Evolutionary conservation across 192 early-diverging fungal species (phyloP).

Genomic region (Allomyces macrogynus): DNA sequence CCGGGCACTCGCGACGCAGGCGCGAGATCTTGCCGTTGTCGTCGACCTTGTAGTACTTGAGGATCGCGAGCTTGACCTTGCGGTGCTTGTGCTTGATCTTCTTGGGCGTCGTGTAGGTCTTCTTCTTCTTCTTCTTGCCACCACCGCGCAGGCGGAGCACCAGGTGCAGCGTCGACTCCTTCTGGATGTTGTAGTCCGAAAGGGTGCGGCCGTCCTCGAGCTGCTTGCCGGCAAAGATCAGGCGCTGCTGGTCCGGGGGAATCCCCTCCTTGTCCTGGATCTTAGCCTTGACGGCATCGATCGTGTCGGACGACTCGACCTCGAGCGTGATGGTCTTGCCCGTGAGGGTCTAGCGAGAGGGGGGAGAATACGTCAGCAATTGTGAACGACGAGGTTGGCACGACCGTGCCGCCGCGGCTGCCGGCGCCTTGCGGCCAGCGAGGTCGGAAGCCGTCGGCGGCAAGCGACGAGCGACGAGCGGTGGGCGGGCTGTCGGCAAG

Average conservation of each 20-base stretch:
- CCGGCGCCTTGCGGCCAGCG: no score
- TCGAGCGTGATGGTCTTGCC: conserved; percentile 95
- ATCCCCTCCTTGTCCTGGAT: conserved; percentile 79
- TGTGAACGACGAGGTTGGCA: no score
- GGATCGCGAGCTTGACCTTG: conserved; percentile 96
- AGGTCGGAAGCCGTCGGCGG: no score
- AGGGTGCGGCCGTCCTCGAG: conserved; percentile 25
- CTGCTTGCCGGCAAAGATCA: conserved; percentile 61
- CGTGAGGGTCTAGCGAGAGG: conserved; percentile 65
- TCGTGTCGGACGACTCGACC: conserved; percentile 52
- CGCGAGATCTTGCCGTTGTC: conserved; percentile 91
- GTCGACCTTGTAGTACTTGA: conserved; percentile 99
- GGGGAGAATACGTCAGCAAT: background rate
- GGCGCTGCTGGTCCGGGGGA: conserved; percentile 63
- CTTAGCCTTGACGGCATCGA: conserved; percentile 67
- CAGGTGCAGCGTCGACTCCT: conserved; percentile 50
- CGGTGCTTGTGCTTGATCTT: conserved; percentile 98
- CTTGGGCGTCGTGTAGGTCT: conserved; percentile 99
- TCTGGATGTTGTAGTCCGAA: conserved; percentile 30
- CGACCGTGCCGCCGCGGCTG: no score
- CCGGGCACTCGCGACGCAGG: conserved; percentile 97
- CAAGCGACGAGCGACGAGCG: no score
- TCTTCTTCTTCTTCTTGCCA: conserved; percentile 99
- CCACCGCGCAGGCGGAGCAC: conserved; percentile 57
- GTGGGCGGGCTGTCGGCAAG: no score